Conservation (phyloP, 495 filamentous ascomycete species). For the Tuber calosporum region DNA sequence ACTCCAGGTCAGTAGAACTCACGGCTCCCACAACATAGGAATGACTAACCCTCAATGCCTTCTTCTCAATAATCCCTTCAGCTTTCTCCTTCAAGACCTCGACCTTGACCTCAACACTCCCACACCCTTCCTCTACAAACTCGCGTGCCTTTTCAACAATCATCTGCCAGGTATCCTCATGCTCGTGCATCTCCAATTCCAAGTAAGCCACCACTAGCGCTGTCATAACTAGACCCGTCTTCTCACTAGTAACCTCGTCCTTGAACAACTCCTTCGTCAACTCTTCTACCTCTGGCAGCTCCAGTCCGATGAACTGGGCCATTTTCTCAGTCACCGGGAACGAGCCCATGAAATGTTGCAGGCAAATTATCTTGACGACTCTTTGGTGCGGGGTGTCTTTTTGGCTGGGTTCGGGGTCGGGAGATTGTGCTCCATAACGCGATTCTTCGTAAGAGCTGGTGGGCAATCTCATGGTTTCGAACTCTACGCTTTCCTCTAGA, state of each 20-base stretch:
- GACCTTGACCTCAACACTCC: slow-evolving; percentile 6
- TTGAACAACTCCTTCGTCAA: slow-evolving; percentile 15
- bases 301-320: slow-evolving; percentile 29
- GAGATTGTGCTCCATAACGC: too few relatives aligned
- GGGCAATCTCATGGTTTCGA: too few relatives aligned
- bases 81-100: background rate
- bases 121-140: slow-evolving; percentile 42
- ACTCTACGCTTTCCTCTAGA: too few relatives aligned
- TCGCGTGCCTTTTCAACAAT: slow-evolving; percentile 48
- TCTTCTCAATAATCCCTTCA: background rate
- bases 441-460: too few relatives aligned
- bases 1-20: background rate
- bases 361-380: slow-evolving; percentile 42
- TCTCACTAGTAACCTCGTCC: background rate
- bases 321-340: too few relatives aligned
- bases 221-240: slow-evolving; percentile 44
- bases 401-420: background rate
- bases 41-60: background rate
- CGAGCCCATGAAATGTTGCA: too few relatives aligned
- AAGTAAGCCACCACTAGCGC: slow-evolving; percentile 50
- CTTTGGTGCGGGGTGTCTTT: slow-evolving; percentile 4
- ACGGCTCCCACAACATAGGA: background rate
- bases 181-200: slow-evolving; percentile 42
- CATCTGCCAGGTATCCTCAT: slow-evolving; percentile 53
- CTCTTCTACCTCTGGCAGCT: slow-evolving; percentile 13